Evolutionary conservation across 2,329 filamentous ascomycete species (phyloP).

Genomic region (Myriosclerotinia duriaeana): DNA sequence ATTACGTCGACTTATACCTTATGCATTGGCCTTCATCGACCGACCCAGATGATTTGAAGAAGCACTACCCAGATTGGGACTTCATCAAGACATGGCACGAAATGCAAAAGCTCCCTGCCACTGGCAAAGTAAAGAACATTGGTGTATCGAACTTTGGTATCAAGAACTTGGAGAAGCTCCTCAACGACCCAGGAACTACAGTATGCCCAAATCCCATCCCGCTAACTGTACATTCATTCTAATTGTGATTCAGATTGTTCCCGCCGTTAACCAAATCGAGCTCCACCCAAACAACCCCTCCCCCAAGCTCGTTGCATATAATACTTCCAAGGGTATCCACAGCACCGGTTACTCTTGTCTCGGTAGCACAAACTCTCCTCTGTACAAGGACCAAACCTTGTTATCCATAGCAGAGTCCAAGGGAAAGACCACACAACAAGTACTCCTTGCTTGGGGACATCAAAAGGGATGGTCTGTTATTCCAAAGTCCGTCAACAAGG

Average conservation of each 20-base stretch:
- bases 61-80: conserved; percentile 75
- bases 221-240: conserved; percentile 10
- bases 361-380: conserved; percentile 67
- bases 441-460: conserved; percentile 77
- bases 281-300: conserved; percentile 79
- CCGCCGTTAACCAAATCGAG: conserved; percentile 80
- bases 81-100: conserved; percentile 77
- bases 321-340: conserved; percentile 72
- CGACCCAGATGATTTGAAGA: conserved; percentile 56
- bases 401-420: conserved; percentile 62
- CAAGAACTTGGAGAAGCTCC: conserved; percentile 73
- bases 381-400: conserved; percentile 66
- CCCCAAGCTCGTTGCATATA: conserved; percentile 74
- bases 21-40: conserved; percentile 72
- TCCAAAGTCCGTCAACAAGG: conserved; percentile 76
- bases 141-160: conserved; percentile 86
- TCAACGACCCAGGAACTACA: conserved; percentile 64
- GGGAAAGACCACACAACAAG: conserved; percentile 70
- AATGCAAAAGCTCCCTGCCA: conserved; percentile 67
- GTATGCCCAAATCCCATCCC: conserved; percentile 41
- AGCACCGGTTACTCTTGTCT: conserved; percentile 73
- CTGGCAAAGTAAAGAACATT: conserved; percentile 75
- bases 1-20: conserved; percentile 69
- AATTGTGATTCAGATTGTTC: conserved; percentile 46
- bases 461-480: conserved; percentile 81